A percentile compares a stretch with the other conserved stretches of the same genome.
Conservation (phyloP, 78 protist species). For the Dictyostelium intermedium region DNA sequence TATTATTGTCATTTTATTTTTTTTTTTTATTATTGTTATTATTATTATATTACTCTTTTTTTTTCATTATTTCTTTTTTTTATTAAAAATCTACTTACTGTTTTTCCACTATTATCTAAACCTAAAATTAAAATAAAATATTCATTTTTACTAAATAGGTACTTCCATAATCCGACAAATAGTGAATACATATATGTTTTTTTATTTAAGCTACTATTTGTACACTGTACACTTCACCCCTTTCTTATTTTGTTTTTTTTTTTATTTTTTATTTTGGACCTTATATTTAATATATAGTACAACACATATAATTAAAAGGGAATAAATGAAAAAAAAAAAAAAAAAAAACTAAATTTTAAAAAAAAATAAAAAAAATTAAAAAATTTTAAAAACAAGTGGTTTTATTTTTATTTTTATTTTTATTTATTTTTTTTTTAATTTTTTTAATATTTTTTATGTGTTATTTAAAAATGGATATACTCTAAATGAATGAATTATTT, state of each 20-base stretch:
- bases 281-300: background rate
- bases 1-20: background rate
- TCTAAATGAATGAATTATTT: too few species aligned
- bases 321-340: background rate
- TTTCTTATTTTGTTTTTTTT: background rate
- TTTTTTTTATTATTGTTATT: background rate
- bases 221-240: background rate
- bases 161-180: conserved; percentile 72
- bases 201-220: background rate
- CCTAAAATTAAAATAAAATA: conserved; percentile 82
- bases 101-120: conserved; percentile 86
- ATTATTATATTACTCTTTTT: background rate
- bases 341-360: background rate
- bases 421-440: too few species aligned
- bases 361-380: background rate
- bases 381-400: background rate
- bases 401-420: background rate
- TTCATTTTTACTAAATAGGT: conserved; percentile 77
- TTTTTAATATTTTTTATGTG: too few species aligned
- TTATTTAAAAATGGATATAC: too few species aligned
- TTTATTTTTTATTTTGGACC: background rate
- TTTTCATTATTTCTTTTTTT: too few species aligned
- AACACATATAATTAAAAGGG: background rate
- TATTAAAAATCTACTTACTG: conserved; percentile 34
- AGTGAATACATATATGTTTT: conserved; percentile 75